Conservation (phyloP, 305 asterid genomes). For the Solanum hybrid region DNA sequence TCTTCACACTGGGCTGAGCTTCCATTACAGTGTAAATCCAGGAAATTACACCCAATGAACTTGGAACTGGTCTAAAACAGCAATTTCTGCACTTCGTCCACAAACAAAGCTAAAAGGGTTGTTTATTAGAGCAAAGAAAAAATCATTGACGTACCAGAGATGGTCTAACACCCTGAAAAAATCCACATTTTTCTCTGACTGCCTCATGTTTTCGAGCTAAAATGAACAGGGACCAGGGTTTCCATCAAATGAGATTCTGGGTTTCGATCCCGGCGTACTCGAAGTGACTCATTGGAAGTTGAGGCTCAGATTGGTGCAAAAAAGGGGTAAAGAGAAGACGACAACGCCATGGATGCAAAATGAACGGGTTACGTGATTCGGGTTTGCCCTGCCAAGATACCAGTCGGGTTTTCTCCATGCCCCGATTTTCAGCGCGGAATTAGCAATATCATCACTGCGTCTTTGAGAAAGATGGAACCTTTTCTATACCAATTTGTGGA, state of each 20-base stretch:
- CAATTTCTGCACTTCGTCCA: background rate
- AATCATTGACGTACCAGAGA: slow-evolving; percentile 9
- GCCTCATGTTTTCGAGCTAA: background rate
- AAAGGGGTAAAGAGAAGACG: slow-evolving; percentile 12
- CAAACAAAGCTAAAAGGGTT: background rate
- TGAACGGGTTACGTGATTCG: background rate
- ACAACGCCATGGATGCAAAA: slow-evolving; percentile 36
- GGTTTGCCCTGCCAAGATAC: slow-evolving; percentile 41
- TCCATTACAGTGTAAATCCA: background rate
- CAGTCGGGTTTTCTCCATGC: slow-evolving; percentile 6
- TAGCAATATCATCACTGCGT: background rate
- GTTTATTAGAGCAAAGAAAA: background rate
- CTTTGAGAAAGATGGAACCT: background rate
- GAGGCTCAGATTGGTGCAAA: background rate
- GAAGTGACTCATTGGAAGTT: background rate
- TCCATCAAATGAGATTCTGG: background rate
- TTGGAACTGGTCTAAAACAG: background rate
- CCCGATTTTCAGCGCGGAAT: background rate
- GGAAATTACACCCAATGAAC: background rate
- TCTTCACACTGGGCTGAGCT: background rate
- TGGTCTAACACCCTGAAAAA: background rate
- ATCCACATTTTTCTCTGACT: background rate
- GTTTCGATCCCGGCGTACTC: background rate
- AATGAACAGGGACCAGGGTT: background rate
- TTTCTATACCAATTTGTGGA: background rate